phyloP scores from a whole-genome alignment of 192 early-diverging fungal species.

The Linnemannia exigua region DNA sequence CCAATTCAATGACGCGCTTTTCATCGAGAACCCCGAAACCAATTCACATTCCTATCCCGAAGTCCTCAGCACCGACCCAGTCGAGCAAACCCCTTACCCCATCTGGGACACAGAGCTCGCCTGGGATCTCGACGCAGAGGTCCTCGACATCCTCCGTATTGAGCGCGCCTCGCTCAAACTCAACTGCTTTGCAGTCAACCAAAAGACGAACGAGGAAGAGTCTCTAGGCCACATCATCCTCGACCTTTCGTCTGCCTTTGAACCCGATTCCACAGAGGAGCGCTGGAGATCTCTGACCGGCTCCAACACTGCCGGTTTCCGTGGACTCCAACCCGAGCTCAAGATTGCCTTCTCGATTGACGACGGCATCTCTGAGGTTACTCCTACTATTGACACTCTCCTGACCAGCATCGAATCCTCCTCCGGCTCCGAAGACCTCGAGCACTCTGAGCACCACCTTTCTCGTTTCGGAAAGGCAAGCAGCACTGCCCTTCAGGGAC shows the following conservation, averaged over 20 bases:
- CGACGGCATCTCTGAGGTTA: conserved; percentile 39
- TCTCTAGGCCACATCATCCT: conserved; percentile 58
- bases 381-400: conserved; percentile 48
- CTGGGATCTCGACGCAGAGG: conserved; percentile 62
- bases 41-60: conserved; percentile 59
- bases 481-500: conserved; percentile 19
- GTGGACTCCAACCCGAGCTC: conserved; percentile 56
- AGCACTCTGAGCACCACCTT: conserved; percentile 14
- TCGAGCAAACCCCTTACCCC: conserved; percentile 59
- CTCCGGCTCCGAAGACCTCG: conserved; percentile 41
- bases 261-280: conserved; percentile 50
- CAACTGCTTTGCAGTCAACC: conserved; percentile 57
- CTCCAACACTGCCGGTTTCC: conserved; percentile 36
- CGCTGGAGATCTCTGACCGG: conserved; percentile 51
- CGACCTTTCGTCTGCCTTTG: conserved; percentile 53
- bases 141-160: conserved; percentile 54
- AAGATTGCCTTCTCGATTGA: conserved; percentile 58
- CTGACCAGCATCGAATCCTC: conserved; percentile 51
- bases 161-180: conserved; percentile 60
- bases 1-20: conserved; percentile 60
- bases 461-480: conserved; percentile 9
- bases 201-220: conserved; percentile 50
- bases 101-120: conserved; percentile 65
- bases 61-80: conserved; percentile 56
- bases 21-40: conserved; percentile 58